Evolutionary conservation across 2,329 filamentous ascomycete species (phyloP), one percentile per base, ranked within the genome.

Genomic region (Penicillium sp.): DNA sequence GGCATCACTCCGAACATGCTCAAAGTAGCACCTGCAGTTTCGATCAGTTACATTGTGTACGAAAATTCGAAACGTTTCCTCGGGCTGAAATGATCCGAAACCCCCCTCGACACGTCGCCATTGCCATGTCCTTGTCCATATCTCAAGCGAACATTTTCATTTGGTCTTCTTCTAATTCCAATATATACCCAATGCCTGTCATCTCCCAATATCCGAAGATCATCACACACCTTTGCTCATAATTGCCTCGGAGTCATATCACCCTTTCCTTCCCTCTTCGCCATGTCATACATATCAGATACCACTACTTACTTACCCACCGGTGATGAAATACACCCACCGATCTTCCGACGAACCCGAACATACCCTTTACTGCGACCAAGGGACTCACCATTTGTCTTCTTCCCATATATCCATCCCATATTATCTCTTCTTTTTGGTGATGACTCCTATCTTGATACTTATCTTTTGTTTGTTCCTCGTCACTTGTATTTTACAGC

Each of bases 1-100:
- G 94, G 94, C 1, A 79, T 97, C 62, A 96, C 93, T 43, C 94
- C 94, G 5, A 99, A 97, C 70, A 79, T 99, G 40, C 80, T 99
- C 65, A 99, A 99, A 78, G 94, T 99, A 35, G 91, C 94, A 9
- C 94, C 94, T 2, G 91, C 94, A 28, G 87, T 99, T 54, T 96
- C 91, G 66, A 97, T 99, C 70, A 92, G 91, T 55, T 96, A 94
- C 80, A 85, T 96, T 66, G 89, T 94, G 59, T 96, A 96, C 69
- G 91, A 96, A 76, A 94, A 94, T 68, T 85, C 89, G 55, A 96
- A 96, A 79, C 83, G 81, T 65, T 70, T 89, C 33, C 78, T 96
- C 63, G 78, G 76, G 20, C 65, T 82, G 57, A 74, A 66, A 62
- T 81, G 23, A 52, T 24, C 30, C 21, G n/a, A 18, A 16, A 42